Conservation (phyloP, 208 protist genomes). For the Trypanosoma caninum region DNA sequence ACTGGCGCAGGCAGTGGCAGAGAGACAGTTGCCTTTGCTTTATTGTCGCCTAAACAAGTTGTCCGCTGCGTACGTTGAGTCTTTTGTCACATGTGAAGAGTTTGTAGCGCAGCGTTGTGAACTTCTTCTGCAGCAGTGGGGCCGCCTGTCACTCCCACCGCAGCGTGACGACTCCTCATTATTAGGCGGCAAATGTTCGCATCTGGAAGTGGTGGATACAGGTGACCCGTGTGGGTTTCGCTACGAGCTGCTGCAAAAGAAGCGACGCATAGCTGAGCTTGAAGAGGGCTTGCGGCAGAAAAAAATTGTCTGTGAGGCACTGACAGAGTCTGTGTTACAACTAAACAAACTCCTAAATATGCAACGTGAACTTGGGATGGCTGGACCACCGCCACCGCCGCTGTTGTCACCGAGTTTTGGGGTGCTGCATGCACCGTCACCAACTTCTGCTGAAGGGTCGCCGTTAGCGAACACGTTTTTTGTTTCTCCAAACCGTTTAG, state of each 20-base stretch:
- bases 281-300: slow-evolving; percentile 37
- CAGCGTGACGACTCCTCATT: too few relatives aligned
- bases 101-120: slow-evolving; percentile 9
- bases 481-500: slow-evolving; percentile 2
- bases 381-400: slow-evolving; percentile 2
- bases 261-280: slow-evolving; percentile 28
- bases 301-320: slow-evolving; percentile 10
- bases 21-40: neutral
- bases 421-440: neutral
- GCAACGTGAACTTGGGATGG: slow-evolving; percentile 34
- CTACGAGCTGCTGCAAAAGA: slow-evolving; percentile 37
- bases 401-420: slow-evolving; percentile 13
- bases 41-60: neutral
- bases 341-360: slow-evolving; percentile 28
- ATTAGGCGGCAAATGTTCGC: too few relatives aligned
- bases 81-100: slow-evolving; percentile 3
- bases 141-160: too few relatives aligned
- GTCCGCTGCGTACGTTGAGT: neutral
- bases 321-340: slow-evolving; percentile 27
- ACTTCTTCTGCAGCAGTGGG: slow-evolving; percentile 9
- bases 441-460: neutral
- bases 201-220: neutral
- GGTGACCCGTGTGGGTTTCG: slow-evolving; percentile 31
- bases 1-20: neutral
- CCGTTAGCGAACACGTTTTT: slow-evolving; percentile 5